Evolutionary conservation across 805 yeast genomes (phyloP).

Genomic region (Candida bentonensis): DNA sequence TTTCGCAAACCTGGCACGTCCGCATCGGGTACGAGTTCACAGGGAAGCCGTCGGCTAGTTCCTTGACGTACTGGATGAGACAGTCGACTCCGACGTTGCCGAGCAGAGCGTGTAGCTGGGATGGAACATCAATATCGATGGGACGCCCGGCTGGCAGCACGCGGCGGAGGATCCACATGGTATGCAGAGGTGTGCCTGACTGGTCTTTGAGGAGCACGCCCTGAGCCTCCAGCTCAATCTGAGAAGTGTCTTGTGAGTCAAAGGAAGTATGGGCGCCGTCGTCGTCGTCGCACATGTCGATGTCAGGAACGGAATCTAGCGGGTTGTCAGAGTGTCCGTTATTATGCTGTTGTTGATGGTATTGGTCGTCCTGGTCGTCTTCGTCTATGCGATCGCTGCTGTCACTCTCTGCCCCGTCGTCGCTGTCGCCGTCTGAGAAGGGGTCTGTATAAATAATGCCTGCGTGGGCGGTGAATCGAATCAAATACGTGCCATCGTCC

Average conservation of each 20-base stretch:
- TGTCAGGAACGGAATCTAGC: slow-evolving; percentile 1
- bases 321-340: slow-evolving; percentile 1
- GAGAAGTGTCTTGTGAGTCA: neutral
- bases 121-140: slow-evolving; percentile 41
- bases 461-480: slow-evolving; percentile 6
- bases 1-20: slow-evolving; percentile 84
- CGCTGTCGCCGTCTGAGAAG: neutral
- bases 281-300: neutral
- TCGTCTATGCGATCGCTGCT: slow-evolving; percentile 6
- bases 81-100: slow-evolving; percentile 70
- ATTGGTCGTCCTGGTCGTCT: slow-evolving; percentile 2
- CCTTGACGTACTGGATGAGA: slow-evolving; percentile 57
- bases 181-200: slow-evolving; percentile 35
- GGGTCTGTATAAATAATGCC: neutral
- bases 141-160: slow-evolving; percentile 48
- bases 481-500: slow-evolving; percentile 12
- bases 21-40: slow-evolving; percentile 47
- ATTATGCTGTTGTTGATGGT: neutral
- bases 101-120: slow-evolving; percentile 53
- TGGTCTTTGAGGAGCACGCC: slow-evolving; percentile 70
- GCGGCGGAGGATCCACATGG: slow-evolving; percentile 89
- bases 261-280: neutral
- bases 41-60: slow-evolving; percentile 48
- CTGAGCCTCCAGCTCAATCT: slow-evolving; percentile 71
- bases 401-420: slow-evolving; percentile 11